phyloP scores from a whole-genome alignment of 176 grass and related monocot species.

The Chrysopogon serrulatus region DNA sequence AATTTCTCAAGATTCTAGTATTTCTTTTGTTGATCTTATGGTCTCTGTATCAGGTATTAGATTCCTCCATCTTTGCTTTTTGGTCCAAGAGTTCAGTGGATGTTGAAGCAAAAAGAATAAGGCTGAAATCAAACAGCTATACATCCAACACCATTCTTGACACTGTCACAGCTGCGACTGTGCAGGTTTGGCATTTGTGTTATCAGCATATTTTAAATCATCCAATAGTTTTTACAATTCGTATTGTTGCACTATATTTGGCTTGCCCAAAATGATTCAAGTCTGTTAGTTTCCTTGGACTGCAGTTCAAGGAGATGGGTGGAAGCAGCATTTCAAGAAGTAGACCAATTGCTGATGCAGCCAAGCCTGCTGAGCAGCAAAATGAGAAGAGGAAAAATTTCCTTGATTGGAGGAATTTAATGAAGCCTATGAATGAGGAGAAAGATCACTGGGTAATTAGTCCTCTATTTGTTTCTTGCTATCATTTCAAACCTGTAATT shows the following conservation, averaged over 20 bases:
- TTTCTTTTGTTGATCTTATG: constrained; percentile 17
- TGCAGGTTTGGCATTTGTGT: constrained; percentile 60
- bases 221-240: constrained; percentile 1
- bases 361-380: constrained; percentile 62
- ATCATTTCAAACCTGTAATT: background rate
- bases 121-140: constrained; percentile 93
- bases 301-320: constrained; percentile 93
- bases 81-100: constrained; percentile 98
- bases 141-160: constrained; percentile 93
- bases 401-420: constrained; percentile 84
- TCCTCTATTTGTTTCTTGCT: background rate
- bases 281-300: background rate
- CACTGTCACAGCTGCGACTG: constrained; percentile 85
- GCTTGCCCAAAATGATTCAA: constrained; percentile 14
- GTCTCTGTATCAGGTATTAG: constrained; percentile 57
- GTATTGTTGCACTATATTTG: background rate
- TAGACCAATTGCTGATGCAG: constrained; percentile 52
- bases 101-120: constrained; percentile 80
- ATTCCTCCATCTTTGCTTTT: constrained; percentile 94
- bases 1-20: background rate
- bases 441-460: constrained; percentile 95
- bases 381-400: constrained; percentile 78
- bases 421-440: constrained; percentile 87
- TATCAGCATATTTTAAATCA: background rate
- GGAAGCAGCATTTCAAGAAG: constrained; percentile 59